These are phyloP conservation scores for Aspergillus vadensis DNA, from an alignment of 2,329 filamentous ascomycete genomes.

Conservation along the genomic window DNA sequence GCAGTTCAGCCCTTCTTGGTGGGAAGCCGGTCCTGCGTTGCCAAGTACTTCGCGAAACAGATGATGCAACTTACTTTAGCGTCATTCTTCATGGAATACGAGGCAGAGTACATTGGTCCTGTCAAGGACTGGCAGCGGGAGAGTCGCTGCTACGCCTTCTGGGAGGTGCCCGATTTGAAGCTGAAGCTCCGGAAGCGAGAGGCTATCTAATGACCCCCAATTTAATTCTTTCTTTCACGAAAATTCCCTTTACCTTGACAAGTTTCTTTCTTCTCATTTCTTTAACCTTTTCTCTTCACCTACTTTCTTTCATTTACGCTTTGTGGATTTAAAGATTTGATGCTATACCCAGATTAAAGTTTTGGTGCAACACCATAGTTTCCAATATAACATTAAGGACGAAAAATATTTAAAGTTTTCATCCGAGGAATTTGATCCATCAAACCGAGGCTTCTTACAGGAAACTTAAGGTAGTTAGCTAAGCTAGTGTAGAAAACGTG, in stretches of 20 bases:
- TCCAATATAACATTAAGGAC: not conserved
- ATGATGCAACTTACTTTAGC: constrained; percentile 29
- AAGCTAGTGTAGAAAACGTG: not conserved
- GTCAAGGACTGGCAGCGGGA: constrained; percentile 28
- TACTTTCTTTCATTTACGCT: not conserved
- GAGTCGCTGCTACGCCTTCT: constrained; percentile 30
- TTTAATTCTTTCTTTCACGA: not conserved
- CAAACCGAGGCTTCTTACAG: not conserved
- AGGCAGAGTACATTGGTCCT: constrained; percentile 25
- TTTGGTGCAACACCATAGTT: constrained; percentile 6
- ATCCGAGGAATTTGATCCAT: not conserved
- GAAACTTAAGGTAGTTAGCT: too few species aligned
- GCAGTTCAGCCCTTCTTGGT: constrained; percentile 29
- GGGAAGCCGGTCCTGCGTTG: constrained; percentile 29
- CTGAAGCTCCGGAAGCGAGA: constrained; percentile 17
- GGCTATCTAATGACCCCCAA: not conserved
- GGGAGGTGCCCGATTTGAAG: constrained; percentile 28
- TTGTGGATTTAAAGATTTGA: not conserved
- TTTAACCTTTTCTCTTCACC: not conserved
- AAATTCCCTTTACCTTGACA: too few species aligned
- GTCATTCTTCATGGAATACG: constrained; percentile 28
- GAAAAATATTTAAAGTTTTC: not conserved
- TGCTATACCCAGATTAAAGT: constrained; percentile 8
- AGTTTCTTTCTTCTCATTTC: not conserved
- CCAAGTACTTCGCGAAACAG: constrained; percentile 31